Evolutionary conservation across 129 eudicot genomes (phyloP).

Genomic region (Erigeron canadensis): DNA sequence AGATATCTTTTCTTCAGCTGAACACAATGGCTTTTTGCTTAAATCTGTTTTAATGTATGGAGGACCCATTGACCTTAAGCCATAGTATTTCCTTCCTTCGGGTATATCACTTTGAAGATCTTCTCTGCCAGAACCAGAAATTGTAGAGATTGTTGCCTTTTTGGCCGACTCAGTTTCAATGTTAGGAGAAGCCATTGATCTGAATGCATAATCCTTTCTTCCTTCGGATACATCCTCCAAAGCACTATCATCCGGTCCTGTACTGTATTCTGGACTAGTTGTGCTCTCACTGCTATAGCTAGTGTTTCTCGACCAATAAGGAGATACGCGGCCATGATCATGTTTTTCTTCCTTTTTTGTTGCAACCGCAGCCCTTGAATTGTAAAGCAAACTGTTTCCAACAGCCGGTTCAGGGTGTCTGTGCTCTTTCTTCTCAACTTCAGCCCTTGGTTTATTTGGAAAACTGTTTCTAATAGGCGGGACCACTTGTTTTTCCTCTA

Average conservation of each 20-base stretch:
- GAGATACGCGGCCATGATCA: slow-evolving; percentile 21
- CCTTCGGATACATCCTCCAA: slow-evolving; percentile 31
- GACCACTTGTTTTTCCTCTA: not conserved
- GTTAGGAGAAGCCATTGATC: slow-evolving; percentile 53
- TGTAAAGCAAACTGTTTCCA: slow-evolving; percentile 11
- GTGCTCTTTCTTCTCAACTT: not conserved
- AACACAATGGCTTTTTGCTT: slow-evolving; percentile 1
- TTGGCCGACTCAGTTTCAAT: slow-evolving; percentile 36
- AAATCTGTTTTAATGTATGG: slow-evolving; percentile 54
- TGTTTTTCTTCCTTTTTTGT: slow-evolving; percentile 18
- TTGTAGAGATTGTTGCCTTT: not conserved
- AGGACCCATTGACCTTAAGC: slow-evolving; percentile 51
- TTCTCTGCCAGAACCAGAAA: slow-evolving; percentile 19
- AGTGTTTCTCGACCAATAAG: slow-evolving; percentile 31
- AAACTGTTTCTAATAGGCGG: not conserved
- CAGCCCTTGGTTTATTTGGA: not conserved
- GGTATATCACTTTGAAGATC: slow-evolving; percentile 29
- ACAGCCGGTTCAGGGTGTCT: slow-evolving; percentile 1
- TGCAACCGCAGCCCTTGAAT: slow-evolving; percentile 19
- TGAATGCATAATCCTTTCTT: slow-evolving; percentile 25
- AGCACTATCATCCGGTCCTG: slow-evolving; percentile 29
- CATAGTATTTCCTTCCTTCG: slow-evolving; percentile 26
- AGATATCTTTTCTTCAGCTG: slow-evolving; percentile 17
- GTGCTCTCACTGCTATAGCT: slow-evolving; percentile 23
- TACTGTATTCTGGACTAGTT: slow-evolving; percentile 30